Conservation (phyloP, 345 rosid species). For the Salix koriyanagi region DNA sequence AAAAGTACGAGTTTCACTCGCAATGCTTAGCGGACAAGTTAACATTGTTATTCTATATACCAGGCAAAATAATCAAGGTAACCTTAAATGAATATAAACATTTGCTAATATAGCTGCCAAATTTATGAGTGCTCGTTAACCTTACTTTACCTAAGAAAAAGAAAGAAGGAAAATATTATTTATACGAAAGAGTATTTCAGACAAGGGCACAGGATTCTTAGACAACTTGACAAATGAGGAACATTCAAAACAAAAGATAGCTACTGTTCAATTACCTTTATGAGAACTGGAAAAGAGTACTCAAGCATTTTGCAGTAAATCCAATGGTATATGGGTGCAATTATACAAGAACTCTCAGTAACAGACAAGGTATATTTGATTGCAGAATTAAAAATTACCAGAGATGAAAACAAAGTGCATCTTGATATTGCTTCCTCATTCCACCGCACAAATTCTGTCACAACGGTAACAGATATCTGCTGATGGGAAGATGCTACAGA, state of each 20-base stretch:
- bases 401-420: constrained; percentile 86
- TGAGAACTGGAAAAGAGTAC: neutral
- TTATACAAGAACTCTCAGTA: neutral
- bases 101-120: neutral
- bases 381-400: constrained; percentile 40
- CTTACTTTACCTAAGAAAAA: neutral
- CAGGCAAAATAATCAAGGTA: neutral
- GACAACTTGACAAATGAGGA: neutral
- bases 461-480: constrained; percentile 97
- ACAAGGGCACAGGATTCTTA: neutral
- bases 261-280: neutral
- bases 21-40: neutral
- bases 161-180: neutral
- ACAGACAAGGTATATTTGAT: neutral
- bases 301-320: neutral
- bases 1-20: neutral
- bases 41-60: neutral
- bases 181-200: neutral
- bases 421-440: constrained; percentile 97
- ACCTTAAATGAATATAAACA: neutral
- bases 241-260: neutral
- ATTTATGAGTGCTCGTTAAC: neutral
- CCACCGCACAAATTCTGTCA: constrained; percentile 95
- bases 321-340: neutral
- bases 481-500: constrained; percentile 72